A percentile compares a stretch with the other conserved stretches of the same genome.
Evolutionary conservation across 2,329 filamentous ascomycete genomes (phyloP).

Genomic region (Sphaerulina musiva): DNA sequence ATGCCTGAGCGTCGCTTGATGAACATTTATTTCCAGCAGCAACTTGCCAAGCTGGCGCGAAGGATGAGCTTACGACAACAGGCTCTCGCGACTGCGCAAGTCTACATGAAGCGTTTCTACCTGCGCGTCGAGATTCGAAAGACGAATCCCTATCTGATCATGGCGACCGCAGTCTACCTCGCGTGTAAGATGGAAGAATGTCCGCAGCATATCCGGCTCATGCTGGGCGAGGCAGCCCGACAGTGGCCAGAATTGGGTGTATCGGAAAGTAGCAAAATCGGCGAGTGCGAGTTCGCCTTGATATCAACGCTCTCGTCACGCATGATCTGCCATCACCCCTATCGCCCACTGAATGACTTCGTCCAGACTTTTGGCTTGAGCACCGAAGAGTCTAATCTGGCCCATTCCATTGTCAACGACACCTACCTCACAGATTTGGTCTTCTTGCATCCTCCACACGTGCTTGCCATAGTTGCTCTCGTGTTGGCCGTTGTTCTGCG

Average conservation of each 20-base stretch:
- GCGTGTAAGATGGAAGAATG: constrained; percentile 98
- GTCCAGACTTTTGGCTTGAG: constrained; percentile 63
- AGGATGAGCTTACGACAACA: constrained; percentile 82
- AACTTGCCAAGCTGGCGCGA: constrained; percentile 75
- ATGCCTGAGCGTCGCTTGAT: constrained; percentile 75
- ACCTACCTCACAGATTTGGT: constrained; percentile 90
- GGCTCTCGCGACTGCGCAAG: constrained; percentile 84
- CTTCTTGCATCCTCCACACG: constrained; percentile 75
- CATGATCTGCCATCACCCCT: constrained; percentile 84
- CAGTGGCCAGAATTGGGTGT: constrained; percentile 75
- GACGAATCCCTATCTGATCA: constrained; percentile 87
- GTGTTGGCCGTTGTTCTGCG: constrained; percentile 77
- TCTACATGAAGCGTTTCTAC: constrained; percentile 94
- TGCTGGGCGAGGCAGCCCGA: constrained; percentile 77
- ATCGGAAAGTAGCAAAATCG: constrained; percentile 73
- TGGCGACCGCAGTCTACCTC: constrained; percentile 89
- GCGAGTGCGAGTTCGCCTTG: constrained; percentile 88
- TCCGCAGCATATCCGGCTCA: constrained; percentile 88
- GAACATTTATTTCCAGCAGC: constrained; percentile 86
- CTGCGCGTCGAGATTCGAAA: constrained; percentile 81
- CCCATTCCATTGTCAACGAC: constrained; percentile 82
- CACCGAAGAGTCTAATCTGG: constrained; percentile 71
- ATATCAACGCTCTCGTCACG: constrained; percentile 89
- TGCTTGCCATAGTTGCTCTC: constrained; percentile 79
- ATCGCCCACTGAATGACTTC: constrained; percentile 69